Evolutionary conservation across 2,329 filamentous ascomycete species (phyloP), one percentile per base, ranked within the genome.

Genomic region (Aspergillus ibericus): DNA sequence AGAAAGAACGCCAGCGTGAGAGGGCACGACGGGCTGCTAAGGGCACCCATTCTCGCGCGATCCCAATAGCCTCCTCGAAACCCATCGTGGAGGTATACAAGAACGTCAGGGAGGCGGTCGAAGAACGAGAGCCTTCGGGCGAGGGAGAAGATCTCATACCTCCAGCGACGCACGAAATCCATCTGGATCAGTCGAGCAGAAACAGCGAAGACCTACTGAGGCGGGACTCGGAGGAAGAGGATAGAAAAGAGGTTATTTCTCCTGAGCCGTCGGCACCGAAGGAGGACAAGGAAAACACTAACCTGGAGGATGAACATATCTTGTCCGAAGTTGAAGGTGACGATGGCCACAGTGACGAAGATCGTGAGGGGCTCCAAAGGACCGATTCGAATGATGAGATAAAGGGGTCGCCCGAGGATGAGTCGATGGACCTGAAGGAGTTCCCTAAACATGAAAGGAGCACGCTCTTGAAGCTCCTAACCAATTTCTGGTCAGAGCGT

Each of bases 401-500:
- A 47, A 76, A 82, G 57, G 61, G 82, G 64, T 77, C 80, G 36
- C 74, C 84, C 52, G 80, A 84, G 61, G 80, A 85, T 63, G 80
- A 81, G 13, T 79, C 81, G 34, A 75, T 86, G 8, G 84, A 87
- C 60, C 76, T 83, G 51, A 87, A 87, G 53, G 92, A 96, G 66
- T 82, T 99, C 12, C 92, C 92, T 1, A 96, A 92, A 69, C 92
- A 98, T 70, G 92, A 97, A 71, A 95, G 93, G 74, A 93, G 88
- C 58, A 97, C 92, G 47, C 80, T 98, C 64, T 89, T 99, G 85
- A 96, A 96, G 72, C 92, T 97, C 80, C 82, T 99, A 47, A 95
- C 92, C 15, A 97, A 93, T 69, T 99, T 99, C 75, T 99, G 95
- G 95, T 96, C 95, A 2, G 96, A 99, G 76, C 87, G 95, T 54